Percentiles rank a stretch among this genome's conserved stretches.
phyloP scores from a whole-genome alignment of 1,284 basidiomycete genomes.

The Austropuccinia psidii region DNA sequence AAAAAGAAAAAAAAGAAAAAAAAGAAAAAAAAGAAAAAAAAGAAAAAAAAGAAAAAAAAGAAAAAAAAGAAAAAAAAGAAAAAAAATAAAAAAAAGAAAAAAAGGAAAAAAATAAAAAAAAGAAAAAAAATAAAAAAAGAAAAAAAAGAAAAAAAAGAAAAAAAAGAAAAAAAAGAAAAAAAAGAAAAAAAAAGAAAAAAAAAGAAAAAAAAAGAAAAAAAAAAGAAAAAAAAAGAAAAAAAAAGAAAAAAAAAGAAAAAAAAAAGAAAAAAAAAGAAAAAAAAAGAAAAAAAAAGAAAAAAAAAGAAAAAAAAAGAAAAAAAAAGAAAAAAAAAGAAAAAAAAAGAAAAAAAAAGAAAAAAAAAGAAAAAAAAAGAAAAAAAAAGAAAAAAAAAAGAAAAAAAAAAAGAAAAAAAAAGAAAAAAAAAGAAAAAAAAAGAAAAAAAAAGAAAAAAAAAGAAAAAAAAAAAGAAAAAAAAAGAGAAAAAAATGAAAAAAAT shows the following conservation, averaged over 20 bases:
- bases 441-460: neutral
- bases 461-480: neutral
- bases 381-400: neutral
- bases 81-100: too few species aligned
- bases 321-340: neutral
- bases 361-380: neutral
- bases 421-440: neutral
- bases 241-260: neutral
- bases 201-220: neutral
- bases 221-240: neutral
- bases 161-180: too few species aligned
- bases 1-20: too few species aligned
- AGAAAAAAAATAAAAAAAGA: too few species aligned
- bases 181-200: too few species aligned
- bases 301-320: conserved; percentile 4
- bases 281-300: neutral
- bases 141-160: too few species aligned
- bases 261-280: neutral
- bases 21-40: too few species aligned
- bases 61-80: too few species aligned
- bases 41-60: too few species aligned
- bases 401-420: neutral
- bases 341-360: neutral
- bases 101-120: too few species aligned
- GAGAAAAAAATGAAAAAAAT: neutral